A percentile compares a stretch with the other conserved stretches of the same genome.
Evolutionary conservation across 768 basidiomycete genomes (phyloP).

Genomic region (Psilocybe cyanescens): DNA sequence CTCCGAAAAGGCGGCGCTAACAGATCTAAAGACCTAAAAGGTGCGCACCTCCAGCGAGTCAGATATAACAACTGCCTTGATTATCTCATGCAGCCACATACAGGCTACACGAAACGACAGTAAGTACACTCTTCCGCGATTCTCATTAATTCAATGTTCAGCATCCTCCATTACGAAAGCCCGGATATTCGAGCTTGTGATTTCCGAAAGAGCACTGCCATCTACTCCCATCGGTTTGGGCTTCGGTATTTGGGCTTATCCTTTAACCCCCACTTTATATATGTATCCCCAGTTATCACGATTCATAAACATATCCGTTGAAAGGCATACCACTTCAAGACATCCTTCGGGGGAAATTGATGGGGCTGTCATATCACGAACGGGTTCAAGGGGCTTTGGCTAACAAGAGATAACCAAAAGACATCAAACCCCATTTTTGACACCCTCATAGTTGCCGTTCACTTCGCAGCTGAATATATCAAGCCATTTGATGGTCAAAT

Average conservation of each 20-base stretch:
- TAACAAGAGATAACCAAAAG: background rate
- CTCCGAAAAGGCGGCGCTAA: background rate
- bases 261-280: background rate
- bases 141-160: no score
- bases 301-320: background rate
- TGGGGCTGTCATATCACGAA: background rate
- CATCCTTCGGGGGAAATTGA: background rate
- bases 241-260: background rate
- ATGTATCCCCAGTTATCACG: background rate
- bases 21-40: background rate
- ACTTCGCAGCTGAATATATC: no score
- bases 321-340: background rate
- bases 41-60: background rate
- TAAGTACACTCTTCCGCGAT: no score
- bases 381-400: background rate
- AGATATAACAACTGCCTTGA: background rate
- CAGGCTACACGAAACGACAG: no score
- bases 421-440: background rate
- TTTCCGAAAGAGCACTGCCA: background rate
- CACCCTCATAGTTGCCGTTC: background rate
- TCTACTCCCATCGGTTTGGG: background rate
- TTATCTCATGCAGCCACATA: no score
- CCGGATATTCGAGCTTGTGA: no score
- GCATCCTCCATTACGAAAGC: no score
- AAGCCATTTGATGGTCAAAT: no score